A percentile compares a stretch with the other conserved stretches of the same genome.
Evolutionary conservation across 208 protist species (phyloP).

Genomic region (Trypanosoma conorhini): DNA sequence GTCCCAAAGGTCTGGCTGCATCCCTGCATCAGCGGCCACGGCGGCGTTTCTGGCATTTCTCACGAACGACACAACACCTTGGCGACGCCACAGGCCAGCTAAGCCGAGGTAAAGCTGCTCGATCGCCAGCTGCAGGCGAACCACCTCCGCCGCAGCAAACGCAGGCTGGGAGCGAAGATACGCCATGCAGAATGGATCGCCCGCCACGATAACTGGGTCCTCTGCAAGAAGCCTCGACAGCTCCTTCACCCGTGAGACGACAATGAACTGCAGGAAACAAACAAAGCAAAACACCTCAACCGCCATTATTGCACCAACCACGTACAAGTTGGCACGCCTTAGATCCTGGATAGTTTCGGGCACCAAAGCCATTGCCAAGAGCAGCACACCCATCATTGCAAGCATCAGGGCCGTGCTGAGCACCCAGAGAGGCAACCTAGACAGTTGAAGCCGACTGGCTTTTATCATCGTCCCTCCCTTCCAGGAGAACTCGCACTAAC

Average conservation of each 20-base stretch:
- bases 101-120: conserved; percentile 19
- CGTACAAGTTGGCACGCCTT: conserved; percentile 8
- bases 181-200: conserved; percentile 19
- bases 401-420: neutral
- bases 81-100: neutral
- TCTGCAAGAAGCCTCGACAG: conserved; percentile 9
- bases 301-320: conserved; percentile 14
- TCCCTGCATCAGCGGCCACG: neutral
- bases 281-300: conserved; percentile 4
- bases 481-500: neutral
- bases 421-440: conserved; percentile 5
- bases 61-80: conserved; percentile 1
- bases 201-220: conserved; percentile 13
- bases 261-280: conserved; percentile 7
- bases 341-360: conserved; percentile 5
- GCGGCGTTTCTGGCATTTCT: neutral
- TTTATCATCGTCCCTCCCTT: neutral
- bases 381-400: conserved; percentile 6
- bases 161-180: neutral
- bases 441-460: neutral
- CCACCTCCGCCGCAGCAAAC: conserved; percentile 9
- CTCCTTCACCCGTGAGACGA: neutral
- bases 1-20: too few relatives aligned
- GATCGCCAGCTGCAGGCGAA: conserved; percentile 16
- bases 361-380: conserved; percentile 3